Evolutionary conservation across 108 stramenopile genomes (phyloP), one percentile per base, ranked within the genome.

Genomic region (Stephanodiscus minutulus): DNA sequence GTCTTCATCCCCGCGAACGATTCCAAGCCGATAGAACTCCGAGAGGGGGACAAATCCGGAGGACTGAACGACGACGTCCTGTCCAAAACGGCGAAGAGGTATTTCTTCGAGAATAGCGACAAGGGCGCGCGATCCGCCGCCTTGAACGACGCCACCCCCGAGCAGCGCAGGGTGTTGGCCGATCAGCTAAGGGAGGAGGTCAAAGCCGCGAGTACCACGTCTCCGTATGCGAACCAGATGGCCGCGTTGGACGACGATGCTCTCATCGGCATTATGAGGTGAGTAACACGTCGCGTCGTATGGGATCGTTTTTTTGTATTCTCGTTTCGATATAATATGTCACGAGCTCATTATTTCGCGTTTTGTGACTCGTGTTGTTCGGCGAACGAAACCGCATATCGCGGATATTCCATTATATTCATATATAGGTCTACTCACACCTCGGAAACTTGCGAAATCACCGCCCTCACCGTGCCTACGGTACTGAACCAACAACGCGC

Each of bases 361-460:
- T 33, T 33, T 36, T 57, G 18, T 56, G 18, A 15, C 56, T 60
- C 21, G 4, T 9, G 11, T 17, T 31, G 25, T n/a, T 20, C 17
- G 27, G 28, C 31, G 31, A 33, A 61, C 29, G 18, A 13, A 36
- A 18, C 33, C 36, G 50, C 20, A 55, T 11, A 35, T 5, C 13
- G 12, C 20, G 24, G 8, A 21, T 18, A 50, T 15, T 31, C 49
- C 29, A 8, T 37, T 31, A 20, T 27, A 68, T 57, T 20, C 18
- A 29, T 24, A 21, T 61, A 53, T 44, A 70, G 77, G 24, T 37
- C 72, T 4, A 79, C 71, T 22, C 81, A 80, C 35, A 64, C 61
- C 15, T 69, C 68, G 21, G 75, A 84, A 5, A 70, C 85, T 0
- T 91, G 87, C 65, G 90, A 91, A 72, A 91, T 91, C 54, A 86